A percentile compares a stretch with the other conserved stretches of the same genome.
phyloP scores from a whole-genome alignment of 2,329 filamentous ascomycete species.

The Tolypocladium nubicola region DNA sequence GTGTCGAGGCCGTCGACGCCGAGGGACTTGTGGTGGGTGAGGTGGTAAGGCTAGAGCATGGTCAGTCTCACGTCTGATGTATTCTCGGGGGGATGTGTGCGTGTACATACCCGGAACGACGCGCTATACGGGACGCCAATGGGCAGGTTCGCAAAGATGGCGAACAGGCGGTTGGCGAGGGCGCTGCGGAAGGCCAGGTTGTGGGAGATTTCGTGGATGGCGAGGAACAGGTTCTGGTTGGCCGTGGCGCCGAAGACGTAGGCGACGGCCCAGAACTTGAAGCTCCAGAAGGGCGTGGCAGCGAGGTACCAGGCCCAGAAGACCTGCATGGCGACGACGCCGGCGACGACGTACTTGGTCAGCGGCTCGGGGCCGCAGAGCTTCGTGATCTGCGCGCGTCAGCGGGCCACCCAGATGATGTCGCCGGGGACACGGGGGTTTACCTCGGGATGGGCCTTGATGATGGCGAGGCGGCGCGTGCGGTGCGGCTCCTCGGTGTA shows the following conservation, averaged over 20 bases:
- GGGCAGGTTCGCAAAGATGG: constrained; percentile 88
- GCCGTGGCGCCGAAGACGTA: constrained; percentile 90
- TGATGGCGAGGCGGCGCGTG: constrained; percentile 82
- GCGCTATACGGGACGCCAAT: constrained; percentile 95
- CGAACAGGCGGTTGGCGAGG: constrained; percentile 71
- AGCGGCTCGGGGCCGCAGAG: constrained; percentile 92
- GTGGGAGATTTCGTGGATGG: constrained; percentile 98
- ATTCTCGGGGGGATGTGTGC: constrained; percentile 13
- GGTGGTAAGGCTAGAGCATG: constrained; percentile 67
- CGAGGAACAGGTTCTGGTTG: constrained; percentile 97
- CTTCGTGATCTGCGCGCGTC: constrained; percentile 65
- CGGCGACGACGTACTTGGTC: constrained; percentile 84
- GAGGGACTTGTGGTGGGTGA: constrained; percentile 97
- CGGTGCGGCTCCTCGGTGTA: constrained; percentile 97
- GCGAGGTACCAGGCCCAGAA: constrained; percentile 66
- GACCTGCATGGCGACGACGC: constrained; percentile 76
- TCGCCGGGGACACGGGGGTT: neutral
- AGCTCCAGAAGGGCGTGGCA: constrained; percentile 69
- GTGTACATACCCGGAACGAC: constrained; percentile 66
- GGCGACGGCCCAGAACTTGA: constrained; percentile 74
- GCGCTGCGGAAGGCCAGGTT: constrained; percentile 86
- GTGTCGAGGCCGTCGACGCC: constrained; percentile 94
- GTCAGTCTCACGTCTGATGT: neutral
- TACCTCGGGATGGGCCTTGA: constrained; percentile 95
- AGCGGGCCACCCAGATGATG: neutral